phyloP scores from a whole-genome alignment of 2,329 filamentous ascomycete species.

The Sclerotinia sclerotiorum region DNA sequence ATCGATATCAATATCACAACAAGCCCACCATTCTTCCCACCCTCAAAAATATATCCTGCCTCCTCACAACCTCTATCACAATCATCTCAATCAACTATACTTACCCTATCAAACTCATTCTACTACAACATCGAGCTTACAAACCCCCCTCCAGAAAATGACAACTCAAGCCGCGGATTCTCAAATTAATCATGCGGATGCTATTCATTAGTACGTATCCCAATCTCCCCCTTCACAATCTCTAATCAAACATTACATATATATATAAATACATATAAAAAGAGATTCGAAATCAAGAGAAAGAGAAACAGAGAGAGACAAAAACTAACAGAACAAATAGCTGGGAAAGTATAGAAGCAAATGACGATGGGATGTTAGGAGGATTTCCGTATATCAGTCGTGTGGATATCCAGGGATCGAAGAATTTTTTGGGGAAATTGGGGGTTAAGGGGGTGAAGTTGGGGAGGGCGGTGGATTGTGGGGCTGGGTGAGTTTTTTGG shows the following conservation, averaged over 20 bases:
- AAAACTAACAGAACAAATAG: not conserved
- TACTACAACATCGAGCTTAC: not conserved
- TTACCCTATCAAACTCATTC: too few species aligned
- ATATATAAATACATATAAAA: too few species aligned
- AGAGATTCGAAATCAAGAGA: too few species aligned
- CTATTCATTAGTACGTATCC: constrained; percentile 21
- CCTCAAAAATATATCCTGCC: not conserved
- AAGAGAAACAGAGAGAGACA: not conserved
- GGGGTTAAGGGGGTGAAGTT: constrained; percentile 44
- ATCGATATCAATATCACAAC: constrained; percentile 9
- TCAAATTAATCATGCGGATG: constrained; percentile 20
- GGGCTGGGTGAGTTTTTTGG: constrained; percentile 44
- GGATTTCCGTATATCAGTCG: constrained; percentile 67
- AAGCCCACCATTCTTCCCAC: too few species aligned
- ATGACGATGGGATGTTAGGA: constrained; percentile 76
- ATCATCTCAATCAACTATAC: too few species aligned
- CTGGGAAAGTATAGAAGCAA: constrained; percentile 52
- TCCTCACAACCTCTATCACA: not conserved
- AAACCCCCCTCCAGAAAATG: not conserved
- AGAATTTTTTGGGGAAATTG: constrained; percentile 68
- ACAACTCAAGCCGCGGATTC: constrained; percentile 7
- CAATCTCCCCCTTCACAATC: too few species aligned
- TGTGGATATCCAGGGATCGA: constrained; percentile 69
- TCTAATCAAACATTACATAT: not conserved
- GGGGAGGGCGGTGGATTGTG: constrained; percentile 43